Percentiles rank a stretch among this genome's conserved stretches.
phyloP scores from a whole-genome alignment of 495 filamentous ascomycete genomes.

The Polyplosphaeria fusca region DNA sequence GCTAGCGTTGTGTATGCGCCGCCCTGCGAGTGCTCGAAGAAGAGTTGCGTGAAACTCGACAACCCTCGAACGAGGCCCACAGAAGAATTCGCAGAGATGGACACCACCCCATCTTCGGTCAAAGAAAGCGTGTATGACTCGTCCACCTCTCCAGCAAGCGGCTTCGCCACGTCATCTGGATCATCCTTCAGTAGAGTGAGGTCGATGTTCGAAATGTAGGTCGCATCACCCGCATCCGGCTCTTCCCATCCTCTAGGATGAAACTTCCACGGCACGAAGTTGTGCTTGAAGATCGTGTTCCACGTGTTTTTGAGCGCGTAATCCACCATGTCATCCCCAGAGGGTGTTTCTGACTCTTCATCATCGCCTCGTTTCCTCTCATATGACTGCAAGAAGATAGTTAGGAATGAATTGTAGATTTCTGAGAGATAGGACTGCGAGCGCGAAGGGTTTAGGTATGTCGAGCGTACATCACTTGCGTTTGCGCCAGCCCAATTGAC shows the following conservation, averaged over 20 bases:
- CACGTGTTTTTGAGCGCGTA: slow-evolving; percentile 47
- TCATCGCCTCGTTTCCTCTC: not conserved
- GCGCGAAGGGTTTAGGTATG: not conserved
- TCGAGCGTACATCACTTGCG: slow-evolving; percentile 42
- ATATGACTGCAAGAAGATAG: not conserved
- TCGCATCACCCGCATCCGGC: slow-evolving; percentile 47
- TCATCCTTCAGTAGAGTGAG: slow-evolving; percentile 59
- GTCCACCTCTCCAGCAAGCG: slow-evolving; percentile 60
- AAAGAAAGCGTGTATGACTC: slow-evolving; percentile 70
- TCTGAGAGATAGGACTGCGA: slow-evolving; percentile 1
- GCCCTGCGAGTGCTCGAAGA: slow-evolving; percentile 60
- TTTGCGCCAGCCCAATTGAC: slow-evolving; percentile 55
- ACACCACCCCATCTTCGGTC: slow-evolving; percentile 50
- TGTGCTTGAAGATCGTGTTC: slow-evolving; percentile 55
- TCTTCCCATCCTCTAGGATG: slow-evolving; percentile 58
- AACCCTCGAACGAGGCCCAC: slow-evolving; percentile 65
- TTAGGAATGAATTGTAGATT: not conserved
- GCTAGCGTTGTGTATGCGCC: slow-evolving; percentile 63
- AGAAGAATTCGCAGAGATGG: slow-evolving; percentile 59
- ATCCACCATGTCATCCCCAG: slow-evolving; percentile 38
- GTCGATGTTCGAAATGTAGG: slow-evolving; percentile 52
- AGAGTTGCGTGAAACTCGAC: slow-evolving; percentile 71
- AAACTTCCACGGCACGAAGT: slow-evolving; percentile 75
- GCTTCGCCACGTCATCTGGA: slow-evolving; percentile 53
- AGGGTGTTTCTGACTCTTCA: slow-evolving; percentile 3